Evolutionary conservation across 2,329 filamentous ascomycete species (phyloP), one percentile per base, ranked within the genome.

Genomic region (Aspergillus sp.): DNA sequence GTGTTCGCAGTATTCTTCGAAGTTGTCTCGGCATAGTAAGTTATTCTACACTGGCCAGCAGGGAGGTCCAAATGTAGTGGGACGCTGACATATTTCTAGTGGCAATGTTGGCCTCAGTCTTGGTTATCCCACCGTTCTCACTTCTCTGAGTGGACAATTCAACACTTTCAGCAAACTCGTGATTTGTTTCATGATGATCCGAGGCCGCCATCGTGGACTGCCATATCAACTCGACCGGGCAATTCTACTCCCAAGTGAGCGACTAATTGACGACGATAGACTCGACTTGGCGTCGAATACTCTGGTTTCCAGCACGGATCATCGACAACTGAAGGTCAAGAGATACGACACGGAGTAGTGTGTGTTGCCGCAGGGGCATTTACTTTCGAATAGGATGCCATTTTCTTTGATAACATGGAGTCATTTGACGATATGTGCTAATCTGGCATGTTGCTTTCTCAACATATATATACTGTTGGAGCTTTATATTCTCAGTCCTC

Each of bases 1-100:
- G 70, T 80, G 9, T 82, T 82, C 52, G 78, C 78, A 43, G 69
- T 83, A 38, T 56, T 71, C 30, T 72, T 71, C 47, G 68, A 71
- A 46, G 57, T 62, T 4, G 59, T 68, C 27, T 70, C 66, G 7
- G 68, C 62, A 45, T 70, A 59, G 72, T 66, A 48, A 49, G 61
- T 52, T 13, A 8, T 9, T 31, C 4, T 31, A 11, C 2, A 26
- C 19, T 27, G 37, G 3, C 28, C 29, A 26, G 27, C n/a, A 10
- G n/a, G n/a, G n/a, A n/a, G n/a, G n/a, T n/a, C 19, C 28, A 9
- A 19, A 28, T 31, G 26, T 19, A 12, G 12, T 12, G 6, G 33
- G 12, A 26, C 27, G 10, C 43, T 54, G 36, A 54, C 36, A 27
- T 11, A 33, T 31, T 28, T n/a, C 28, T 31, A 65, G 61, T 44